phyloP scores from a whole-genome alignment of 2,329 filamentous ascomycete species.

The Gnomoniopsis smithogilvyi region DNA sequence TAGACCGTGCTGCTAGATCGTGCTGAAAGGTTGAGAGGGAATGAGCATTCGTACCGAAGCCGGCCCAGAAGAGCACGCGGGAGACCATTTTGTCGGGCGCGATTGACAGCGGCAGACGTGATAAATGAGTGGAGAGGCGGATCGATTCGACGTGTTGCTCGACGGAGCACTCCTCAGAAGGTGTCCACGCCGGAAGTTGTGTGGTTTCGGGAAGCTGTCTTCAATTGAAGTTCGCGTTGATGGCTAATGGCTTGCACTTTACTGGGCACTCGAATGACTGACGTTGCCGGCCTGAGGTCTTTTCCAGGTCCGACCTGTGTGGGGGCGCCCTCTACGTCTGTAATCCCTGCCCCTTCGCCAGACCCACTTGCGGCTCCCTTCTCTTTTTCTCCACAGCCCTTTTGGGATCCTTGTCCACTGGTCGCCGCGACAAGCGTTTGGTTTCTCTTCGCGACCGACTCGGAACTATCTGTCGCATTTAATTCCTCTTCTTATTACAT shows the following conservation, averaged over 20 bases:
- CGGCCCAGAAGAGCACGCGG: conserved; percentile 77
- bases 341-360: neutral
- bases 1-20: neutral
- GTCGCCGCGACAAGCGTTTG: too few relatives aligned
- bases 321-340: neutral
- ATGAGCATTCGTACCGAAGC: conserved; percentile 71
- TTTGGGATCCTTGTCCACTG: neutral
- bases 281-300: conserved; percentile 17
- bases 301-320: conserved; percentile 6
- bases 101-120: conserved; percentile 2
- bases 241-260: conserved; percentile 9
- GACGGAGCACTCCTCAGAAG: conserved; percentile 7
- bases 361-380: conserved; percentile 17
- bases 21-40: neutral
- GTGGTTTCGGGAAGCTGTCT: neutral
- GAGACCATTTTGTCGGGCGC: conserved; percentile 47
- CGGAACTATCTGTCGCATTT: too few relatives aligned
- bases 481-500: too few relatives aligned
- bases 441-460: too few relatives aligned
- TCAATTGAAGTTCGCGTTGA: conserved; percentile 4
- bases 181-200: conserved; percentile 4
- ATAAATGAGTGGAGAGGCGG: conserved; percentile 10
- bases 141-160: conserved; percentile 5
- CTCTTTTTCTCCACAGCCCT: too few relatives aligned
- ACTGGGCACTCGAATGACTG: conserved; percentile 13